Evolutionary conservation across 2,329 filamentous ascomycete species (phyloP).

Genomic region (Stachybotrys echinatus): DNA sequence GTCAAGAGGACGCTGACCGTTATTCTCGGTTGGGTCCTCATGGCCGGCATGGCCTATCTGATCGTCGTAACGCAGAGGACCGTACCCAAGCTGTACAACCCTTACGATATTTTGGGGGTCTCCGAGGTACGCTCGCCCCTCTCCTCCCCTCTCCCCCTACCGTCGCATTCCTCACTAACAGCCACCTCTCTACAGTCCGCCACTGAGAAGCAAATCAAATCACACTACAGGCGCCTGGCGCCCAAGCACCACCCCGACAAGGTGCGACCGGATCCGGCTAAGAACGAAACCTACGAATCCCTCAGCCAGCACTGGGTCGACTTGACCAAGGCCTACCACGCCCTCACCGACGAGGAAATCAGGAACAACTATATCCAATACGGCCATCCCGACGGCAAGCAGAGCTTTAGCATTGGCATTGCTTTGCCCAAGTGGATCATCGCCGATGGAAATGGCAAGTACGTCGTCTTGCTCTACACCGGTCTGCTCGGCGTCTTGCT

Average conservation of each 20-base stretch:
- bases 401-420: conserved; percentile 96
- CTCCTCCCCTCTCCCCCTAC: background rate
- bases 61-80: conserved; percentile 73
- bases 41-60: conserved; percentile 88
- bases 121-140: conserved; percentile 55
- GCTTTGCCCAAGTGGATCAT: conserved; percentile 90
- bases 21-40: conserved; percentile 71
- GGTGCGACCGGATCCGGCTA: conserved; percentile 71
- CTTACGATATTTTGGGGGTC: conserved; percentile 88
- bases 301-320: conserved; percentile 90
- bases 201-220: conserved; percentile 87
- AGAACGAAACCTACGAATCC: conserved; percentile 82
- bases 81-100: conserved; percentile 82
- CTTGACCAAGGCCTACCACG: conserved; percentile 96
- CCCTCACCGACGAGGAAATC: conserved; percentile 93
- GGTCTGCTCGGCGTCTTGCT: conserved; percentile 81
- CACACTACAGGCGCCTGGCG: conserved; percentile 81
- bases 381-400: conserved; percentile 95
- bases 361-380: conserved; percentile 96
- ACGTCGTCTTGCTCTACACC: conserved; percentile 86
- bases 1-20: conserved; percentile 79
- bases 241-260: conserved; percentile 92
- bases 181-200: conserved; percentile 51
- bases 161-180: background rate
- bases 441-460: conserved; percentile 91